Evolutionary conservation across 2,329 filamentous ascomycete genomes (phyloP).

Genomic region (Pleurostoma richardsiae): DNA sequence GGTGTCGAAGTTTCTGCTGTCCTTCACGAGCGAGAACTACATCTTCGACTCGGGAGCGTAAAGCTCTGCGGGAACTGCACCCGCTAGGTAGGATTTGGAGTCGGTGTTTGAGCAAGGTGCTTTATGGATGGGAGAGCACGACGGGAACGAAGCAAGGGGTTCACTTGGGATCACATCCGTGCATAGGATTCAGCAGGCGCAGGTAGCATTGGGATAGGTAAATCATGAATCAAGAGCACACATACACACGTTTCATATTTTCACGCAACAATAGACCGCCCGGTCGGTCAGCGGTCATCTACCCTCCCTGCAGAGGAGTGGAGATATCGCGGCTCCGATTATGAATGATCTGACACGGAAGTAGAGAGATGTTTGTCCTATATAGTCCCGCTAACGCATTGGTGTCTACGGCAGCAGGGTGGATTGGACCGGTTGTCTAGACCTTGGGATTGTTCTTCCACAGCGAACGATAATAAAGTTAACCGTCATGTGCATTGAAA

Average conservation of each 20-base stretch:
- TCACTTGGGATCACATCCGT: no score
- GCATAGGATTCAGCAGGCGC: no score
- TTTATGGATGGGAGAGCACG: no score
- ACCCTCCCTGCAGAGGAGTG: not conserved
- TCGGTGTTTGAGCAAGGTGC: no score
- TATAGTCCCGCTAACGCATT: slow-evolving; percentile 60
- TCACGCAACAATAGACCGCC: no score
- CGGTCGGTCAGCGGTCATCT: no score
- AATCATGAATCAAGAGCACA: not conserved
- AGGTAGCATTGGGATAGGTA: no score
- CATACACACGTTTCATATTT: no score
- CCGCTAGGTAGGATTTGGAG: no score
- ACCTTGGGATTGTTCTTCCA: slow-evolving; percentile 58
- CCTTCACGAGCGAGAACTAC: slow-evolving; percentile 44
- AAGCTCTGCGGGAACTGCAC: not conserved
- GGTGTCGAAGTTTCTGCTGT: slow-evolving; percentile 48
- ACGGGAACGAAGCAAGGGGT: no score
- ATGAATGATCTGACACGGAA: slow-evolving; percentile 3
- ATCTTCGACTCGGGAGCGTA: slow-evolving; percentile 30
- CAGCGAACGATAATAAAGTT: slow-evolving; percentile 54
- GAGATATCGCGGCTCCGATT: not conserved
- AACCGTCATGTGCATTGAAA: slow-evolving; percentile 53
- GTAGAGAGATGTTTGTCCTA: slow-evolving; percentile 49
- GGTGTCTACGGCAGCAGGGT: slow-evolving; percentile 54
- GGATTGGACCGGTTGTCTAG: slow-evolving; percentile 66